Conservation (phyloP, 1,284 basidiomycete genomes). For the Marasmius oreades region DNA sequence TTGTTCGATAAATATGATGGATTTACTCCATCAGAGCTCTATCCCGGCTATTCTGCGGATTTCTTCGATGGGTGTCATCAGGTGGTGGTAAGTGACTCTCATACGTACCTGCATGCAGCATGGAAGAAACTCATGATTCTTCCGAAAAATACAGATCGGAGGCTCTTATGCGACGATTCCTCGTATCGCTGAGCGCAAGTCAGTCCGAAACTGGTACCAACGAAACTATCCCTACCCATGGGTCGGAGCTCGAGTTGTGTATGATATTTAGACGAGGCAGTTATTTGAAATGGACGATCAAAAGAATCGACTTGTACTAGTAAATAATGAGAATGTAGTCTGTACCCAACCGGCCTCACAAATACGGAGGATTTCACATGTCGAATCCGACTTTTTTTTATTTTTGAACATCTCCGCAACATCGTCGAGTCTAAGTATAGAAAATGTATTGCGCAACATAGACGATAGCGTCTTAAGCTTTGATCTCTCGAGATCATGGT, state of each 20-base stretch:
- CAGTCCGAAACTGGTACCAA: conserved; percentile 82
- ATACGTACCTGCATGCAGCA: no score
- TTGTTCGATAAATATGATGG: conserved; percentile 70
- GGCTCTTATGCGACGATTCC: conserved; percentile 90
- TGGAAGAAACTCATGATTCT: conserved; percentile 3
- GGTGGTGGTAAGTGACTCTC: conserved; percentile 66
- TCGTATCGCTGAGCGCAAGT: conserved; percentile 70
- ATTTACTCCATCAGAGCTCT: conserved; percentile 71
- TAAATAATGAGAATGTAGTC: not conserved
- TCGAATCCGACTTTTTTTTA: no score
- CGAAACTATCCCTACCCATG: conserved; percentile 46
- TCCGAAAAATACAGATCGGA: conserved; percentile 57
- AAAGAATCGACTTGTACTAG: not conserved
- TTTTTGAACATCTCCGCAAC: no score
- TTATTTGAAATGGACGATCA: not conserved
- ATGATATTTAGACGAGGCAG: conserved; percentile 42
- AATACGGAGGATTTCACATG: no score
- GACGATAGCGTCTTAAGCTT: no score
- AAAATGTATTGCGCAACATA: no score
- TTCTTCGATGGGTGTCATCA: conserved; percentile 87
- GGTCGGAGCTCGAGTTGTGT: conserved; percentile 49
- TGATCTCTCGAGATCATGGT: no score
- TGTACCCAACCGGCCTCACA: no score
- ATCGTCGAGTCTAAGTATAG: no score
- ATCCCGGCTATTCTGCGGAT: conserved; percentile 88